These are phyloP conservation scores for Dioscorea zingiberensis DNA, from an alignment of 106 monocot species.

Conservation along the genomic window DNA sequence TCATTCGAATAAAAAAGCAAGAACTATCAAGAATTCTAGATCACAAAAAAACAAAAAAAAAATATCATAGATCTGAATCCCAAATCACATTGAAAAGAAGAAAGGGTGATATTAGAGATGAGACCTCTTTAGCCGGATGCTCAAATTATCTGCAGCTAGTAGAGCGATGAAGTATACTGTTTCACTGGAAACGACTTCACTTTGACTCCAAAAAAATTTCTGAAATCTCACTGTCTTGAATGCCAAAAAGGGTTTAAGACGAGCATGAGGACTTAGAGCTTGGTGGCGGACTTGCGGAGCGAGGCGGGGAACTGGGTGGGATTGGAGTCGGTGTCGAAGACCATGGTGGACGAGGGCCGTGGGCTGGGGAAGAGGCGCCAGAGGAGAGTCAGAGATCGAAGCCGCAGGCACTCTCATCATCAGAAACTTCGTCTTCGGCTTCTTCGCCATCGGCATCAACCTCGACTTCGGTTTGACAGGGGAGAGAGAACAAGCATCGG, in stretches of 20 bases:
- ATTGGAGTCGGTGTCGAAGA: slow-evolving; percentile 3
- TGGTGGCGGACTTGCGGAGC: slow-evolving; percentile 62
- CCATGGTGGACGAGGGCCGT: slow-evolving; percentile 7
- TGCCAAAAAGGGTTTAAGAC: slow-evolving; percentile 24
- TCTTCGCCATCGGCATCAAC: background rate
- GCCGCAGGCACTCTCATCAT: slow-evolving; percentile 9
- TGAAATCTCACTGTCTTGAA: no score
- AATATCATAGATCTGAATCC: no score
- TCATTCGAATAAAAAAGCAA: no score
- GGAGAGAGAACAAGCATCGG: background rate
- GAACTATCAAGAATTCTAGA: no score
- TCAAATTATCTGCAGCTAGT: no score
- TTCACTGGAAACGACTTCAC: no score
- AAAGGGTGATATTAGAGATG: no score
- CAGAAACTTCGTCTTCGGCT: background rate
- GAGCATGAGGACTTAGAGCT: slow-evolving; percentile 59
- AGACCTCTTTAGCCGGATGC: no score
- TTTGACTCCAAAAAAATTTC: no score
- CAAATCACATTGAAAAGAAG: no score
- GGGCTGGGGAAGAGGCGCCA: slow-evolving; percentile 20
- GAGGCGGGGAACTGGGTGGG: slow-evolving; percentile 35
- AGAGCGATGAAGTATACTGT: no score
- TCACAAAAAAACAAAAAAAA: no score
- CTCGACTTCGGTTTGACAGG: background rate
- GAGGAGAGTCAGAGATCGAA: background rate